Percentiles rank a stretch among this genome's conserved stretches.
phyloP scores from a whole-genome alignment of 306 rosid genomes.

The Sindora glabra region DNA sequence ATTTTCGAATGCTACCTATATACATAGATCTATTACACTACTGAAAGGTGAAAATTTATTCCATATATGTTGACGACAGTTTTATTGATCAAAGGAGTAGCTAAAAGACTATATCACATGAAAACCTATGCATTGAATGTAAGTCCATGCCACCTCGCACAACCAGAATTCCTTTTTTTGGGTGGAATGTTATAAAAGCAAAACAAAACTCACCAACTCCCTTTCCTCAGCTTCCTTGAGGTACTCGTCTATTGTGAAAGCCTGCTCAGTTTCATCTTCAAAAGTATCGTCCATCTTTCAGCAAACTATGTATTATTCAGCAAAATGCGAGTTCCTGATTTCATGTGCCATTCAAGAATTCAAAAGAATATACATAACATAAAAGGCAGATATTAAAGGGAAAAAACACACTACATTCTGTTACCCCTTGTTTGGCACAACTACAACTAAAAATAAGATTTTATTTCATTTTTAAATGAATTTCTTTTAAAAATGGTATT shows the following conservation, averaged over 20 bases:
- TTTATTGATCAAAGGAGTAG: neutral
- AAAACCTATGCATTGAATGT: neutral
- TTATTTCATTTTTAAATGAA: no score
- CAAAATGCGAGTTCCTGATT: no score
- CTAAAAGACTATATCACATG: neutral
- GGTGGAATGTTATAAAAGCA: neutral
- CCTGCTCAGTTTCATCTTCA: constrained; percentile 65
- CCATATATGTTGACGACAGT: neutral
- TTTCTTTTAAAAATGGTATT: no score
- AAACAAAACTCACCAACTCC: constrained; percentile 57
- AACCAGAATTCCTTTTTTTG: no score
- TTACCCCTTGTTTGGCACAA: no score
- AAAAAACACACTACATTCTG: no score
- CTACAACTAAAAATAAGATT: no score
- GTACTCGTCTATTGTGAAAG: constrained; percentile 72
- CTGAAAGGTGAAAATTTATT: neutral
- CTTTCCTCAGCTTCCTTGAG: constrained; percentile 76
- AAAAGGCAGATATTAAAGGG: no score
- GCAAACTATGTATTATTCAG: no score
- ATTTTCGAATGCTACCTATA: no score
- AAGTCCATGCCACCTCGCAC: neutral
- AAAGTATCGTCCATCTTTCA: constrained; percentile 49
- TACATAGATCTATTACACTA: neutral
- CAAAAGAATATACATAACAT: no score
- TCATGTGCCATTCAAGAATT: no score